Evolutionary conservation across 306 rosid species (phyloP).

Genomic region (Dryas drummondii): DNA sequence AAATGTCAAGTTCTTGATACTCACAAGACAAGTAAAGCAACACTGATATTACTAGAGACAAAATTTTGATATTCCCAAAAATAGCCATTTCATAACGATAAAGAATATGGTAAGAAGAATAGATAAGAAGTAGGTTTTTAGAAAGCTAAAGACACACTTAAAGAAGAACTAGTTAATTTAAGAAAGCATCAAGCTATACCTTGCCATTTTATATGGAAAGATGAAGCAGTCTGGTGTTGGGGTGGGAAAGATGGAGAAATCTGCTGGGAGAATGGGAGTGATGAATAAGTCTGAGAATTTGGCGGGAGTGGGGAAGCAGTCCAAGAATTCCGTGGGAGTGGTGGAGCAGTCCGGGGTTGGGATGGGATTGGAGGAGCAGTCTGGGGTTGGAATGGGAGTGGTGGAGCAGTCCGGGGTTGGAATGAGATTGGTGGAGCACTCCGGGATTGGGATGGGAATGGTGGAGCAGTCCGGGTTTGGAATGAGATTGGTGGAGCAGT

Average conservation of each 20-base stretch:
- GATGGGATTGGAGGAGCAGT: not conserved
- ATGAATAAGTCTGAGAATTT: not conserved
- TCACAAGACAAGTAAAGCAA: not conserved
- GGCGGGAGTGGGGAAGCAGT: not conserved
- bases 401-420: not conserved
- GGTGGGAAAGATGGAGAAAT: not conserved
- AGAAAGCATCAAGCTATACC: slow-evolving; percentile 7
- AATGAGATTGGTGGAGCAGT: not conserved
- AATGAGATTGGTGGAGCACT: not conserved
- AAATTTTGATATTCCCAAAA: not conserved
- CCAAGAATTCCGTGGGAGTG: not conserved
- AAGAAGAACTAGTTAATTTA: not conserved
- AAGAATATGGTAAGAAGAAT: not conserved
- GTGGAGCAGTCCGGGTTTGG: not conserved
- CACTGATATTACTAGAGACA: too few relatives aligned
- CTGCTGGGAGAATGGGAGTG: not conserved
- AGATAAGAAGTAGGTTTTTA: not conserved
- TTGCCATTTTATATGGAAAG: slow-evolving; percentile 14
- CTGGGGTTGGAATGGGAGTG: not conserved
- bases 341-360: slow-evolving; percentile 1
- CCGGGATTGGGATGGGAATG: not conserved
- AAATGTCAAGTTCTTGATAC: not conserved
- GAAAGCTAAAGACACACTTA: not conserved
- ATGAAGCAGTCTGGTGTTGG: not conserved
- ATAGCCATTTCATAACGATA: not conserved